Base-by-base conservation (phyloP, 441 rosid species). In the Geranium incanum region DNA sequence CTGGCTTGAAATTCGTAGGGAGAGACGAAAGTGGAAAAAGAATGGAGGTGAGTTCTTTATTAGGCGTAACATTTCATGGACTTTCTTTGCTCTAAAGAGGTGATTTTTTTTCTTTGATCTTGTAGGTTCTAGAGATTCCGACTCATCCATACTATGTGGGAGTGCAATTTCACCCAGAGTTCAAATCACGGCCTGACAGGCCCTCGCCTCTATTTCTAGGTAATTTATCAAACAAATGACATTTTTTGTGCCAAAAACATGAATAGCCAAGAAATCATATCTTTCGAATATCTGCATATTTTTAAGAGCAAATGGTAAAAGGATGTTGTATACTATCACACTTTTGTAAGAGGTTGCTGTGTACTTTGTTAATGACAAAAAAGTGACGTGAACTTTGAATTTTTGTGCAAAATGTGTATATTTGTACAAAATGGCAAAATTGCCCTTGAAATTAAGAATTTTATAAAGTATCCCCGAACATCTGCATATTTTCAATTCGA, bases 161-260 rank as follows among this genome's bases (percentile, higher is more conserved):
- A 52, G 91, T 86, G 74, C 93, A 88, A 81, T 86, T 86, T 78
- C 93, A 88, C 80, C 93, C 91, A 37, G 93, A 88, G 81, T 88
- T 86, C 71, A 88, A 86, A 80, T 86, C 93, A 57, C 86, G 93
- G 36, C 91, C 89, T 5, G 84, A 79, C 57, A 82, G 84, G 79
- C 89, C 93, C 68, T 88, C 93, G 0, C 84, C 89, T 75, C 86
- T 75, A 59, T 88, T 86, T 87, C 76, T 87, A 77, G 93, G 93
- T 83, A 80, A 65, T 48, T 78, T 33, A 38, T 75, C 13, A 6
- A 28, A 62, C 16, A 11, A 28, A n/a, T 38, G 16, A 66, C 21
- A 38, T 39, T 16, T 13, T 60, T 69, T 45, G 12, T 45, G 52
- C 52, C 52, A 8, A 39, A 7, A 39, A 39, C 57, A 9, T 15